Evolutionary conservation across 495 filamentous ascomycete species (phyloP).

Genomic region (Delitschia confertaspora): DNA sequence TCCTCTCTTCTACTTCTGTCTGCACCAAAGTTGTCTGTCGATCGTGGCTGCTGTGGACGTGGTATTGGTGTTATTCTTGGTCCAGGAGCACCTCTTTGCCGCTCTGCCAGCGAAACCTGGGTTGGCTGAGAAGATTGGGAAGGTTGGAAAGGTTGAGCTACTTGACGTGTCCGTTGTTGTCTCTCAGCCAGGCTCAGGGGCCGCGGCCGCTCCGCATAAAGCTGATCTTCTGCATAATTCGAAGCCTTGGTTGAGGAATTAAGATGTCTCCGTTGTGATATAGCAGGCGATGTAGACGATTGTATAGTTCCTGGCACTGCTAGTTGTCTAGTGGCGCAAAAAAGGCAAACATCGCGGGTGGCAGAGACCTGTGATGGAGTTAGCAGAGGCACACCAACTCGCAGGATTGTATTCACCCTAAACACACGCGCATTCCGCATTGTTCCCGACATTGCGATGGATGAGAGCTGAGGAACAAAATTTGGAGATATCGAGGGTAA

Average conservation of each 20-base stretch:
- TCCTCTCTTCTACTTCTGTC: no score
- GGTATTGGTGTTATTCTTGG: neutral
- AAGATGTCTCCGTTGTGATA: conserved; percentile 17
- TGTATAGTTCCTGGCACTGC: conserved; percentile 1
- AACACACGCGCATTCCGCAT: conserved; percentile 19
- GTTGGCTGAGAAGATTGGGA: neutral
- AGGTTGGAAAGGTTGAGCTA: neutral
- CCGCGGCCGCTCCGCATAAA: no score
- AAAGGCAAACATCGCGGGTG: conserved; percentile 31
- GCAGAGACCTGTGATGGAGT: conserved; percentile 22
- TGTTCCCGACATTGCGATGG: no score
- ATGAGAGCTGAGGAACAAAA: no score
- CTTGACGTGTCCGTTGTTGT: neutral
- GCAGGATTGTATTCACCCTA: conserved; percentile 8
- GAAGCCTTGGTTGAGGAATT: conserved; percentile 24
- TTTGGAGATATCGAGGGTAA: no score
- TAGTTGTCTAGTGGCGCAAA: conserved; percentile 28
- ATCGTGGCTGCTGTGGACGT: neutral
- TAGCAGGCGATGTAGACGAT: conserved; percentile 1
- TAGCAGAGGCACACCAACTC: conserved; percentile 3
- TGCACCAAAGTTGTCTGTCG: neutral
- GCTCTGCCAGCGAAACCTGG: neutral
- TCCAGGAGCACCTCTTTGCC: neutral
- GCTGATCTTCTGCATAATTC: conserved; percentile 22
- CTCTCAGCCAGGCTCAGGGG: neutral